phyloP scores from a whole-genome alignment of 2,329 filamentous ascomycete genomes.

The Knoxdaviesia capensis region DNA sequence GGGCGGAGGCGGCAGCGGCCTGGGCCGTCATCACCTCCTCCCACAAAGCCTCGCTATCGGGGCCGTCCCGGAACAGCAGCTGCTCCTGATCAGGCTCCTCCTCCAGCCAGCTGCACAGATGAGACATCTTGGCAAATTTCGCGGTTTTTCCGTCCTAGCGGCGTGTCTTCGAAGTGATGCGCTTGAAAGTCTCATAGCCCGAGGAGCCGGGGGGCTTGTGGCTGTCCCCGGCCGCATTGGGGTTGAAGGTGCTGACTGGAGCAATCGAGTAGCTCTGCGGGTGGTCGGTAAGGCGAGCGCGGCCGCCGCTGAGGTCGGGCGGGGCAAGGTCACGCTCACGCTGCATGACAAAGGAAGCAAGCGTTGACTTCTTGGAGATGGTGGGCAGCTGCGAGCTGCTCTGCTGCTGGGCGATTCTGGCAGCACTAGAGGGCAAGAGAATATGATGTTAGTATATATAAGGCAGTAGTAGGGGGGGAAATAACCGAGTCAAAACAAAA shows the following conservation, averaged over 20 bases:
- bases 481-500: conserved; percentile 3
- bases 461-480: background rate
- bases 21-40: background rate
- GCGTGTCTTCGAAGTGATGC: conserved; percentile 35
- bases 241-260: conserved; percentile 39
- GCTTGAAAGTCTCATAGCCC: conserved; percentile 43
- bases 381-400: conserved; percentile 24
- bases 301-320: conserved; percentile 26
- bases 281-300: conserved; percentile 32
- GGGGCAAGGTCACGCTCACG: conserved; percentile 38
- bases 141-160: too few relatives aligned
- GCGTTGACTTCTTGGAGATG: conserved; percentile 26
- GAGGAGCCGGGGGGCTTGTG: conserved; percentile 41
- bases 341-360: conserved; percentile 26
- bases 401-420: conserved; percentile 29
- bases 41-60: background rate
- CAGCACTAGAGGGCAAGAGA: conserved; percentile 18
- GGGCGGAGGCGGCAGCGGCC: background rate
- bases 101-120: too few relatives aligned
- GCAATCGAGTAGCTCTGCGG: conserved; percentile 39
- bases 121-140: too few relatives aligned
- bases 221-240: conserved; percentile 16
- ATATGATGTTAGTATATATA: background rate
- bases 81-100: too few relatives aligned
- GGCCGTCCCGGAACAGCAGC: too few relatives aligned